Base-by-base conservation (phyloP, 371 early-diverging fungal species). In the Batkoa obscura region DNA sequence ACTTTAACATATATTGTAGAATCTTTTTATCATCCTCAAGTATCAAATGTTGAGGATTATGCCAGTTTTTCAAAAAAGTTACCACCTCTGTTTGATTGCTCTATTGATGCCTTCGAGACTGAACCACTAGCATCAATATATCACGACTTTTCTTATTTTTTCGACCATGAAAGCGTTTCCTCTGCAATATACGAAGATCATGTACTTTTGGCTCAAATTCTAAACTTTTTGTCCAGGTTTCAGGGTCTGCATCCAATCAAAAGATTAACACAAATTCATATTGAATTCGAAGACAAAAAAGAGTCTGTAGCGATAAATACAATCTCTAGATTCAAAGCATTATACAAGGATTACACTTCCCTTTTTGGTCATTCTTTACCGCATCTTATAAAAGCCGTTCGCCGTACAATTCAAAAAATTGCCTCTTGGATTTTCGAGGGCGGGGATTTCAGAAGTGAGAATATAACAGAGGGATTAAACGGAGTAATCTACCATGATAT, bases 211-310 rank as follows among this genome's bases (percentile, higher is more conserved):
- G 5, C 15, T 2, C 47, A 52, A 42, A 56, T 65, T 17, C 58
- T 62, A n/a, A 46, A 60, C 35, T 35, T 65, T 3, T 50, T 60
- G 23, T 60, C 69, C 23, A 63, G 61, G 38, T 53, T 53, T 30
- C 53, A 53, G 34, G 38, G 42, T 8, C 8, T 53, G 8, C n/a
- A 17, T 23, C n/a, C 53, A 17, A 37, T 17, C 38, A 36, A 4
- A 30, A 35, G 53, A 10, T 38, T n/a, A 39, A 38, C 34, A n/a
- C 38, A 39, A 31, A 39, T 38, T 34, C 53, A 53, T 30, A 39
- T 53, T 12, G 38, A 13, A 17, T 53, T 37, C 15, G 38, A 53
- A 39, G 35, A 34, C 35, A 35, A 36, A n/a, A 45, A 6, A 13
- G 5, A 12, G 12, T 5, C 12, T 4, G 15, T 5, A 6, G 23